Evolutionary conservation across 2,329 filamentous ascomycete genomes (phyloP).

Genomic region (Plectosphaerella plurivora): DNA sequence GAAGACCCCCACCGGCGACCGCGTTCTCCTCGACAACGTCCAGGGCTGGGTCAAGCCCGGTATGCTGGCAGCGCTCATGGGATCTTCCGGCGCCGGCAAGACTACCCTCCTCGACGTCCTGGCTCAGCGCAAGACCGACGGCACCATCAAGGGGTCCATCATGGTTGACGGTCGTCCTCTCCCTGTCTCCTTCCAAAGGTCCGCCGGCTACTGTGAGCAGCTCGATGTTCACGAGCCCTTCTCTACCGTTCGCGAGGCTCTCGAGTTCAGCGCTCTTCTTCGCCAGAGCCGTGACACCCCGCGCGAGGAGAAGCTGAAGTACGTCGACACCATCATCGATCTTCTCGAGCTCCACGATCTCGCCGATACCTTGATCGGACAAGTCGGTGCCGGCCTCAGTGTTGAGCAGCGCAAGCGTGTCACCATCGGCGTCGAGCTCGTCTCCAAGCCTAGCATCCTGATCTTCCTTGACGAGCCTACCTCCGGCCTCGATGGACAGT

Average conservation of each 20-base stretch:
- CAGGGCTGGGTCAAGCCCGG: slow-evolving; percentile 69
- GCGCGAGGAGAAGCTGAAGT: slow-evolving; percentile 57
- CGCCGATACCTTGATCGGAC: slow-evolving; percentile 55
- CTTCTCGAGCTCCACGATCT: slow-evolving; percentile 61
- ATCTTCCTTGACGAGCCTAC: slow-evolving; percentile 68
- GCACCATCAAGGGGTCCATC: slow-evolving; percentile 13
- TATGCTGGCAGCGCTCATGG: slow-evolving; percentile 60
- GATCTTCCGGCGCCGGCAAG: slow-evolving; percentile 24
- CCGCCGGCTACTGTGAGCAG: slow-evolving; percentile 15
- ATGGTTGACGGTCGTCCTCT: slow-evolving; percentile 6
- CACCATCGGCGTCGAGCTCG: slow-evolving; percentile 66
- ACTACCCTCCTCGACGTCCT: slow-evolving; percentile 56
- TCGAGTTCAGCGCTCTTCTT: slow-evolving; percentile 62
- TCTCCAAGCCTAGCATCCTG: slow-evolving; percentile 59
- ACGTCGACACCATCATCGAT: slow-evolving; percentile 62
- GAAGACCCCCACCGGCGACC: slow-evolving; percentile 35
- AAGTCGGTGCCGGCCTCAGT: slow-evolving; percentile 37
- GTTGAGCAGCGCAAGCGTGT: slow-evolving; percentile 57
- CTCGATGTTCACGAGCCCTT: slow-evolving; percentile 42
- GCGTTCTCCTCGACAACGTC: slow-evolving; percentile 55
- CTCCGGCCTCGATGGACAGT: slow-evolving; percentile 30
- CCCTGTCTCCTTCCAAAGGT: slow-evolving; percentile 3
- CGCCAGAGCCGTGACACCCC: slow-evolving; percentile 53
- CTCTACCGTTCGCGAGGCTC: slow-evolving; percentile 61
- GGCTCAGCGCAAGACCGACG: slow-evolving; percentile 50